Base-by-base conservation (phyloP, 305 asterid genomes). In the Andrographis paniculata region DNA sequence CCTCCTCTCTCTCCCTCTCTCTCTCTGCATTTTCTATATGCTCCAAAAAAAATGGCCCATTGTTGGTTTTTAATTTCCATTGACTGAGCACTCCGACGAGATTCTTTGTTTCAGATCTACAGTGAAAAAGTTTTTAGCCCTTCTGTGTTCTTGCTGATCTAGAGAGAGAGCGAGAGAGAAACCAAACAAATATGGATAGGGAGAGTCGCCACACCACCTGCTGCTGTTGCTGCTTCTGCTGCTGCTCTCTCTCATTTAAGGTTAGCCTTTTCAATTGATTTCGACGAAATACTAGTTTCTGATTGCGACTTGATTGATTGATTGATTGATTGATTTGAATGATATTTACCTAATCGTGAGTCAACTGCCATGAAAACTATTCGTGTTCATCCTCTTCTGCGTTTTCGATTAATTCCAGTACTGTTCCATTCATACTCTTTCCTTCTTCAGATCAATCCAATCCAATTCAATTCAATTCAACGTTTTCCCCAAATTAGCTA, bases 71-170 rank as follows among this genome's bases (percentile, higher is more conserved):
- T 67, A 8, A 6, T 10, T 77, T 52, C 30, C 55, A 36, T 66
- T 52, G 73, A 58, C 62, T 61, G 56, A 65, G 58, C 75, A 52
- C 69, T 60, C 55, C 64, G 59, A 57, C 60, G 66, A 77, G 94
- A 86, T 82, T 82, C 93, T 70, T 73, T 24, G 4, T 4, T 24
- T 69, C 87, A 83, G 93, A 83, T 87, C 96, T 80, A 76, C 79
- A 59, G 78, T 78, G 67, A 57, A 71, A n/a, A 67, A 67, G 64
- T 48, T 64, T 41, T 53, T 52, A 42, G 70, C 22, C 60, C n/a
- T 17, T 39, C 60, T 58, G 47, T 42, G 16, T 50, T 42, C 55
- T 62, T 46, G 42, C 42, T 24, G 50, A 61, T 24, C 8, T 24
- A 24, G 30, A 24, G 30, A 24, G 30, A 24, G 30, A 24, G 30